Evolutionary conservation across 495 filamentous ascomycete species (phyloP), one percentile per base, ranked within the genome.

Genomic region (Penicillium steckii): DNA sequence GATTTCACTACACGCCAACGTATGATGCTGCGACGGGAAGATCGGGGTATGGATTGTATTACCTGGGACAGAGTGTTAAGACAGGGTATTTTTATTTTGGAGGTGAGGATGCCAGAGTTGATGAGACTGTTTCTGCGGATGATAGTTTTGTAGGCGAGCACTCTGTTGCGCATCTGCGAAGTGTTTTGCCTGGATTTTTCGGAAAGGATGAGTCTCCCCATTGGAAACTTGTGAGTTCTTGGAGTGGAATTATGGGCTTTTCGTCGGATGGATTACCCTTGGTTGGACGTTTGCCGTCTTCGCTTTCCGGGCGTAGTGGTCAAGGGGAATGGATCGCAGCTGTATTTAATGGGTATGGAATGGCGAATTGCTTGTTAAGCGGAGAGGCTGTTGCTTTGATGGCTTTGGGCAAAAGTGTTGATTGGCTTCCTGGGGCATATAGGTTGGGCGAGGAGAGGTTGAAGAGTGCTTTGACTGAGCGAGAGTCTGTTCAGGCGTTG

Each of bases 161-260:
- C 8, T 47, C 55, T 15, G 58, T 72, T 8, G 45, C 37, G 4
- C 65, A 77, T 52, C 54, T 79, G 0, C 49, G 56, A 40, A 19
- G 45, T 27, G 51, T 58, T 15, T 40, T 64, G 26, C 65, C 58
- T 18, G 48, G 15, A 13, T 73, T 75, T 67, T 88, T 58, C 38
- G 73, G 46, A 72, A 82, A 7, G 69, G 65, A 42, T 12, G 15
- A 13, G 0, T 26, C 4, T n/a, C 12, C 56, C 3, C 29, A 48
- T 4, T 68, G 65, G 65, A 38, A 41, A n/a, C 44, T 70, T 24
- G 40, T 67, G n/a, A 76, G 79, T 60, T 75, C 88, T 38, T 95
- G 90, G 90, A 87, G 84, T 9, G 90, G 90, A 0, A 85, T 93
- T 32, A 93, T 91, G 90, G 89, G 88, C 0, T 90, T 85, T 56